phyloP scores from a whole-genome alignment of 1,284 basidiomycete genomes.

The Filobasidium uniguttulatum region DNA sequence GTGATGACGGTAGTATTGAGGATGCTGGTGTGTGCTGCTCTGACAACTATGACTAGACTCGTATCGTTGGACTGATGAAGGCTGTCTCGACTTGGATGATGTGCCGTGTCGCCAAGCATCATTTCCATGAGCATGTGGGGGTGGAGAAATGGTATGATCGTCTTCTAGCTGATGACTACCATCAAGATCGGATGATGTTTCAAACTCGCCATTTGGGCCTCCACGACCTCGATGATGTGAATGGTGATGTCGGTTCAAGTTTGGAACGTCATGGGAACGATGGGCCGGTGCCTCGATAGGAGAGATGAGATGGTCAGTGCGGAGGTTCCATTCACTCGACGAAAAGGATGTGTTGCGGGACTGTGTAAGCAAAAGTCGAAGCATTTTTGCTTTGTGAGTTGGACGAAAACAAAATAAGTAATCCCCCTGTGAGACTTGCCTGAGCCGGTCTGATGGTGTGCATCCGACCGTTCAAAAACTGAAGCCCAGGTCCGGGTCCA shows the following conservation, averaged over 20 bases:
- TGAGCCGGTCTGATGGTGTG: slow-evolving; percentile 2
- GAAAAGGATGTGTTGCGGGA: neutral
- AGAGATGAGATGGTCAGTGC: neutral
- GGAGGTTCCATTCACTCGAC: neutral
- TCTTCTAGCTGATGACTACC: slow-evolving; percentile 3
- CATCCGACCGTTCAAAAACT: slow-evolving; percentile 2
- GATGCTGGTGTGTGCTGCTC: slow-evolving; percentile 7
- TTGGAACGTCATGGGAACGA: neutral
- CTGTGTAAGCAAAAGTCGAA: neutral
- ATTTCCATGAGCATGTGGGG: no score
- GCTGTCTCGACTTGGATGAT: no score
- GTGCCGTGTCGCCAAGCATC: neutral
- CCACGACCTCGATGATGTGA: neutral
- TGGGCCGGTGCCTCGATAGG: neutral
- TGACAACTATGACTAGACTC: no score
- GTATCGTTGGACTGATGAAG: no score
- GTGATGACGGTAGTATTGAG: slow-evolving; percentile 1
- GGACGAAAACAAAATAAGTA: neutral
- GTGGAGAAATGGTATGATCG: neutral
- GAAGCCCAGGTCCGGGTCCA: neutral
- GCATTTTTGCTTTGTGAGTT: neutral
- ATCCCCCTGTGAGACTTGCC: slow-evolving; percentile 3
- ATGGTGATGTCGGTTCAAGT: neutral
- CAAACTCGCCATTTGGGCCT: slow-evolving; percentile 2
- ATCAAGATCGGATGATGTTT: slow-evolving; percentile 6